phyloP scores from a whole-genome alignment of 2,329 filamentous ascomycete species.

The Coniosporium tulheliwenetii region DNA sequence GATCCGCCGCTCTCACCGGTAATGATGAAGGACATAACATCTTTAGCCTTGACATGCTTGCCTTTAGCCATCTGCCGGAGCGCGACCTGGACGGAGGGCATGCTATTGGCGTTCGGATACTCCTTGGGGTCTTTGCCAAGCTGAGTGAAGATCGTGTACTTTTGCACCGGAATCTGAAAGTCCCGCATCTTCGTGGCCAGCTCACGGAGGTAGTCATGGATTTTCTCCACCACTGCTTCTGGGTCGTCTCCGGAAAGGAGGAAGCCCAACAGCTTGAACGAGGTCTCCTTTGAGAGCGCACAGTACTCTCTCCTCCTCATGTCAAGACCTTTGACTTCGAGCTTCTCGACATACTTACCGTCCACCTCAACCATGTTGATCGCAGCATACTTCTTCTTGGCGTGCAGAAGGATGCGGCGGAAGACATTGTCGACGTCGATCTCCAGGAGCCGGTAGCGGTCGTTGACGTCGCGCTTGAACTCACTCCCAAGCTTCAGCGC shows the following conservation, averaged over 20 bases:
- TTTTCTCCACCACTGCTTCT: conserved; percentile 71
- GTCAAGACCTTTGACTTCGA: conserved; percentile 95
- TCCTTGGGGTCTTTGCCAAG: conserved; percentile 87
- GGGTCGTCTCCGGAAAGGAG: conserved; percentile 88
- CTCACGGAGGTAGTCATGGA: conserved; percentile 84
- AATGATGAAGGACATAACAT: conserved; percentile 93
- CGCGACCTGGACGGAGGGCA: conserved; percentile 95
- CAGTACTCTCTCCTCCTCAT: conserved; percentile 98
- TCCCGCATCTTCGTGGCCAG: conserved; percentile 78
- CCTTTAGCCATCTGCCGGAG: conserved; percentile 75
- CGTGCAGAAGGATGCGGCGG: conserved; percentile 78
- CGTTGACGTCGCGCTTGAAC: conserved; percentile 91
- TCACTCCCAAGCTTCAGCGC: conserved; percentile 84
- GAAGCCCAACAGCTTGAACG: conserved; percentile 74
- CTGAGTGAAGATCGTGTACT: conserved; percentile 97
- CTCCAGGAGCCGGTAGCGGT: conserved; percentile 79
- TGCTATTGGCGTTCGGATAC: conserved; percentile 84
- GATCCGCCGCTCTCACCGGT: conserved; percentile 52
- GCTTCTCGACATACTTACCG: conserved; percentile 81
- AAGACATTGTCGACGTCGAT: conserved; percentile 99
- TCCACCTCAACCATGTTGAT: conserved; percentile 84
- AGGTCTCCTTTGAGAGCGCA: conserved; percentile 86
- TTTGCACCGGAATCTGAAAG: conserved; percentile 55
- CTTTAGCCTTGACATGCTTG: conserved; percentile 78
- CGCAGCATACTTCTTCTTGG: conserved; percentile 98